Evolutionary conservation across 352 stramenopile species (phyloP).

Genomic region (Phytophthora vignae): DNA sequence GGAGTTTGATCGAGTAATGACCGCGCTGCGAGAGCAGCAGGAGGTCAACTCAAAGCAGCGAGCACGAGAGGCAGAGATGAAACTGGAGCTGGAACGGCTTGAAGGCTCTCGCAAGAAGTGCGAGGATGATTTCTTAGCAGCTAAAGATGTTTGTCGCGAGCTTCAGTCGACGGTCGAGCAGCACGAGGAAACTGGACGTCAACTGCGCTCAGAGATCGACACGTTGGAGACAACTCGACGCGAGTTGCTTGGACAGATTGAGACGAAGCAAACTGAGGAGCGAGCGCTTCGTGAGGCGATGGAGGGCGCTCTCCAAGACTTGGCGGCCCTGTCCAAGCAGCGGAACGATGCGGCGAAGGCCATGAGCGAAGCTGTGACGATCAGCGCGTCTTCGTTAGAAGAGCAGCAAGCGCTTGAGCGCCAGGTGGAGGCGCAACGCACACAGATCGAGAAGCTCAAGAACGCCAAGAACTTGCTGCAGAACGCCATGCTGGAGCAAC

Average conservation of each 20-base stretch:
- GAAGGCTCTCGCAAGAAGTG: conserved; percentile 37
- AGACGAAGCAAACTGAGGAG: conserved; percentile 60
- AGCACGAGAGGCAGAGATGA: conserved; percentile 43
- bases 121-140: conserved; percentile 63
- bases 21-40: conserved; percentile 45
- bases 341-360: conserved; percentile 81
- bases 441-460: conserved; percentile 83
- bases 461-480: conserved; percentile 79
- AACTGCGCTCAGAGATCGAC: conserved; percentile 25
- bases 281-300: conserved; percentile 63
- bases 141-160: conserved; percentile 58
- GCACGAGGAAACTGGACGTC: conserved; percentile 38
- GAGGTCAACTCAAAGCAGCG: conserved; percentile 41
- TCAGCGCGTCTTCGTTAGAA: conserved; percentile 81
- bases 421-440: conserved; percentile 66
- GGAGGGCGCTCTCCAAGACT: conserved; percentile 70
- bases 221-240: conserved; percentile 38
- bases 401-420: conserved; percentile 75
- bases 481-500: conserved; percentile 86
- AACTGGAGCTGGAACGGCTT: conserved; percentile 44
- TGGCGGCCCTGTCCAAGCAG: conserved; percentile 70
- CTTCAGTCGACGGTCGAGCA: conserved; percentile 55
- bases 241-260: conserved; percentile 51
- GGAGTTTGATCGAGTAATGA: conserved; percentile 38
- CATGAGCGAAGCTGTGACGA: conserved; percentile 88